phyloP scores from a whole-genome alignment of 257 asterid species.

The Nicotiana tomentosiformis region DNA sequence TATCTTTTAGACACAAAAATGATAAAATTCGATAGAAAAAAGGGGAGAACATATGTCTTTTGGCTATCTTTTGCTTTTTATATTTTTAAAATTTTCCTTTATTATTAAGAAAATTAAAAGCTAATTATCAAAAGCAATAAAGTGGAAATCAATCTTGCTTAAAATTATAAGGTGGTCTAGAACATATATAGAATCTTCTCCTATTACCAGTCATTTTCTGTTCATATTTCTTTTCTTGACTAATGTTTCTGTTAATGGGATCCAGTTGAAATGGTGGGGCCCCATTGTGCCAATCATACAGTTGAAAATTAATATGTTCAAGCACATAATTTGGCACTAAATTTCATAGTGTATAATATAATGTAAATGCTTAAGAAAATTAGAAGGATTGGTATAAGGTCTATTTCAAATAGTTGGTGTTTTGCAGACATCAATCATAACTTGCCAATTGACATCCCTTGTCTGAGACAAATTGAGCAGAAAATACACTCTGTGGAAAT shows the following conservation, averaged over 20 bases:
- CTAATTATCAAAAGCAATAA: conserved; percentile 15
- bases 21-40: conserved; percentile 4
- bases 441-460: not conserved
- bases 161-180: not conserved
- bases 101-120: conserved; percentile 32
- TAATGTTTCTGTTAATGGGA: conserved; percentile 16
- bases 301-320: not conserved
- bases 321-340: conserved; percentile 44
- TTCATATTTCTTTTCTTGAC: conserved; percentile 28
- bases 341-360: conserved; percentile 16
- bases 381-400: conserved; percentile 14
- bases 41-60: conserved; percentile 11
- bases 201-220: not conserved
- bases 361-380: not conserved
- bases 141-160: conserved; percentile 1
- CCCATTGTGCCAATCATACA: conserved; percentile 30
- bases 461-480: not conserved
- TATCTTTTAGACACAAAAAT: conserved; percentile 14
- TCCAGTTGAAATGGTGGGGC: conserved; percentile 26
- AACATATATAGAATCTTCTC: not conserved
- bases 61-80: conserved; percentile 9
- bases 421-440: not conserved
- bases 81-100: conserved; percentile 25
- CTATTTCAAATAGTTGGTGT: conserved; percentile 13
- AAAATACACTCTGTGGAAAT: not conserved